Base-by-base conservation (phyloP, 768 basidiomycete genomes). In the Mycena indigotica region DNA sequence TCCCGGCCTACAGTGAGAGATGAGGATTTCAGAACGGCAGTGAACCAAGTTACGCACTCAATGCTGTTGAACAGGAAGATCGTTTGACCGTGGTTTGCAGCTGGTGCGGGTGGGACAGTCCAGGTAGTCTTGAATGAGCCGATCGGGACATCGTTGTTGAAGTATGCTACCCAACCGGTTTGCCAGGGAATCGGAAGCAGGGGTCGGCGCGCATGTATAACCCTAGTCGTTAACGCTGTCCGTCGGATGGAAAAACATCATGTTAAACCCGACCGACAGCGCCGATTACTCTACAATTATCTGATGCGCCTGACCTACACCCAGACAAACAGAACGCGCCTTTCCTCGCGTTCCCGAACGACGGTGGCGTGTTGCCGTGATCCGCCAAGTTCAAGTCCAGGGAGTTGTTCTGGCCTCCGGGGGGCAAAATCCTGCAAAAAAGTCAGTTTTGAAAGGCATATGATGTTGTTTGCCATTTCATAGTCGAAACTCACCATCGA, bases 61-160 rank as follows among this genome's bases (percentile, higher is more conserved):
- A 28, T 25, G 46, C 46, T 48, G 21, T 62, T 58, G 56, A 58
- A 62, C 26, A 62, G 50, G 53, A 58, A 58, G 49, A 58, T 26
- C 1, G 57, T 55, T 46, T 62, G 61, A 1, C 52, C 49, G 25
- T 30, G 24, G 40, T 50, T 32, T 3, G n/a, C 28, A 21, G 49
- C 39, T 2, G 53, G 54, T 2, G 38, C 28, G 1, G 53, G 49
- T 1, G 58, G 58, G 12, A 55, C 58, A 4, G 48, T 41, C 53
- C 53, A 60, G 6, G 52, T 55, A 30, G 53, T 51, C 23, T 38
- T 50, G 28, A 38, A 50, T 32, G 25, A 25, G 38, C 28, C 38
- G 29, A 28, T 35, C 32, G 50, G 35, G 6, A 38, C 32, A 1
- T 29, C 56, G 21, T 26, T 38, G 28, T 54, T 51, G 28, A 17